phyloP scores from a whole-genome alignment of 2,329 filamentous ascomycete genomes.

The Chrysoporthe puriensis region DNA sequence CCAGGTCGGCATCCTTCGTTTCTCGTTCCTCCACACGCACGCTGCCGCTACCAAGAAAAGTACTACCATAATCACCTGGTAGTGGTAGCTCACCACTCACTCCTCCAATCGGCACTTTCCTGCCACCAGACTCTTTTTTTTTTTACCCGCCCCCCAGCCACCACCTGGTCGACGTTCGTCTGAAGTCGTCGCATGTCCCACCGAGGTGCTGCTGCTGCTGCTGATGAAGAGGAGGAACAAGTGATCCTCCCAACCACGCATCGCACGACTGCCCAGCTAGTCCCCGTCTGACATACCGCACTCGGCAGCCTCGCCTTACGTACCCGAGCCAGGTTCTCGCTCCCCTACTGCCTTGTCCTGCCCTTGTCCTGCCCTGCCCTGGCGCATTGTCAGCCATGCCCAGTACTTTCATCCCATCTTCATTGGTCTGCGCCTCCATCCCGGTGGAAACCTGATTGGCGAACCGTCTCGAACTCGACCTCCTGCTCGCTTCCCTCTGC shows the following conservation, averaged over 20 bases:
- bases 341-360: background rate
- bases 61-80: background rate
- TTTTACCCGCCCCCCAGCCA: background rate
- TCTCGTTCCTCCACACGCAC: background rate
- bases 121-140: background rate
- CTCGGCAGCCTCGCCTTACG: constrained; percentile 5
- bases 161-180: background rate
- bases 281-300: constrained; percentile 1
- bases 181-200: background rate
- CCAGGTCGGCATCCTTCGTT: background rate
- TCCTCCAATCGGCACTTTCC: constrained; percentile 15
- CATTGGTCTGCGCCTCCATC: constrained; percentile 25
- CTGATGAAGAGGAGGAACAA: background rate
- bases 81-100: background rate
- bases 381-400: constrained; percentile 25
- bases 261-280: background rate
- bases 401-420: constrained; percentile 15
- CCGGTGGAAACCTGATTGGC: constrained; percentile 26
- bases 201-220: background rate
- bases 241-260: background rate
- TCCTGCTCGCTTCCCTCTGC: constrained; percentile 6
- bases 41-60: too few relatives aligned
- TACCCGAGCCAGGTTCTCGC: background rate
- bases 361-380: constrained; percentile 11
- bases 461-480: constrained; percentile 15